Base-by-base conservation (phyloP, 768 basidiomycete genomes). In the Hebeloma cylindrosporum region DNA sequence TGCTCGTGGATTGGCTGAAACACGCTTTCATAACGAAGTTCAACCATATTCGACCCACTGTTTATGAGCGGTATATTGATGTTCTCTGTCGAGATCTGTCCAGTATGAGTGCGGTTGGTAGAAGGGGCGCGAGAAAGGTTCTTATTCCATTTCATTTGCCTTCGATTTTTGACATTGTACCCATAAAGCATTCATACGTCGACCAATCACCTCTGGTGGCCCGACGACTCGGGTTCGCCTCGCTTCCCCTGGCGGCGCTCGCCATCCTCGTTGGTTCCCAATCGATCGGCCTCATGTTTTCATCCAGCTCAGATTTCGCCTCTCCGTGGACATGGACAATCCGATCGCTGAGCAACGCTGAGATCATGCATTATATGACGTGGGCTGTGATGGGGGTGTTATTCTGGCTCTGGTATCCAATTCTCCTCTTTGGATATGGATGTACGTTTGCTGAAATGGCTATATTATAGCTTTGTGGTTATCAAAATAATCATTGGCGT, bases 1-100 rank as follows among this genome's bases (percentile, higher is more conserved):
- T 91, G 78, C 64, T 88, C 9, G 96, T 99, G 8, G 96, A 99
- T 62, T 99, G 95, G 95, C 74, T 98, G 39, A 99, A 99, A 63
- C 96, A 99, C 59, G 95, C 94, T 7, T 99, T 98, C 68, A 98
- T 99, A 57, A 95, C 94, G 39, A 99, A 99, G 65, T 98, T 98
- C 72, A 99, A 99, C 56, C 95, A 98, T 58, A 94, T 99, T 35
- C 83, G 94, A 0, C 92, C 93, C 0, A 88, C 86, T 0, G 92
- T 97, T 2, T 99, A 98, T 54, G 93, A 93, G 51, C 79, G 95
- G 11, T 99, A 92, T 62, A 89, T 85, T 2, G 96, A 99, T 56
- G 92, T 99, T 1, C 75, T 99, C 1, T 98, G 94, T 59, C 85
- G 88, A 28, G 96, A 99, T 62, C 76, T 99, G 11, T 78, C 93